These are phyloP conservation scores for Cyberlindnera mycetangii DNA, from an alignment of 805 yeast species.

Conservation along the genomic window DNA sequence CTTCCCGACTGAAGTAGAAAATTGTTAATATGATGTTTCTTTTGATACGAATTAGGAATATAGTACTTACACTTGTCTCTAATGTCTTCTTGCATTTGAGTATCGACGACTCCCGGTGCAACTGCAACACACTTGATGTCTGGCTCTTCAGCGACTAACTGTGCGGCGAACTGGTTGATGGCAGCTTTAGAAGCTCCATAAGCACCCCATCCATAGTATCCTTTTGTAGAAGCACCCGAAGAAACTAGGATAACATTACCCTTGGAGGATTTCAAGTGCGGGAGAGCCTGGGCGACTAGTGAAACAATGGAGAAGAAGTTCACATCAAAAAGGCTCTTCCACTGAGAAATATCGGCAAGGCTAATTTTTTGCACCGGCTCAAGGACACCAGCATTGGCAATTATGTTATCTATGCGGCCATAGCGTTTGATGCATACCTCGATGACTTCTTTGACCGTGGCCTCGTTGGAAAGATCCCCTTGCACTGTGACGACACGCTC, in stretches of 20 bases:
- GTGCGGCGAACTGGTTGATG: slow-evolving; percentile 66
- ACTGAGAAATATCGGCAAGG: slow-evolving; percentile 48
- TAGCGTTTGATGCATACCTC: slow-evolving; percentile 43
- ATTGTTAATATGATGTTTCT: background rate
- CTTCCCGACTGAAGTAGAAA: slow-evolving; percentile 35
- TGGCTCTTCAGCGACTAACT: slow-evolving; percentile 67
- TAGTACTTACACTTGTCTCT: slow-evolving; percentile 48
- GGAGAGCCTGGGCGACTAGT: slow-evolving; percentile 52
- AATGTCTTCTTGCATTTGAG: slow-evolving; percentile 81
- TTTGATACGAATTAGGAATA: background rate
- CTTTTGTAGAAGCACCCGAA: slow-evolving; percentile 77
- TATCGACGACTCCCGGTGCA: slow-evolving; percentile 95
- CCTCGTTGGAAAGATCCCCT: slow-evolving; percentile 58
- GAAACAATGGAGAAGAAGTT: slow-evolving; percentile 75
- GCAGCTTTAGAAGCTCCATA: slow-evolving; percentile 94
- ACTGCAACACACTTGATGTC: slow-evolving; percentile 61
- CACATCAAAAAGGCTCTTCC: slow-evolving; percentile 68
- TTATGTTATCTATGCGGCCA: slow-evolving; percentile 59
- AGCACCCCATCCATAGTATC: slow-evolving; percentile 80
- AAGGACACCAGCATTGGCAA: slow-evolving; percentile 81
- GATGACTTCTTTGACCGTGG: slow-evolving; percentile 38
- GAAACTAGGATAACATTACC: slow-evolving; percentile 80
- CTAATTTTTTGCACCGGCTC: slow-evolving; percentile 67
- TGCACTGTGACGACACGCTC: slow-evolving; percentile 48
- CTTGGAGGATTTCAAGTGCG: slow-evolving; percentile 49